These are phyloP conservation scores for Pseudophaeomoniella oleicola DNA, from an alignment of 2,329 filamentous ascomycete genomes.

Conservation along the genomic window DNA sequence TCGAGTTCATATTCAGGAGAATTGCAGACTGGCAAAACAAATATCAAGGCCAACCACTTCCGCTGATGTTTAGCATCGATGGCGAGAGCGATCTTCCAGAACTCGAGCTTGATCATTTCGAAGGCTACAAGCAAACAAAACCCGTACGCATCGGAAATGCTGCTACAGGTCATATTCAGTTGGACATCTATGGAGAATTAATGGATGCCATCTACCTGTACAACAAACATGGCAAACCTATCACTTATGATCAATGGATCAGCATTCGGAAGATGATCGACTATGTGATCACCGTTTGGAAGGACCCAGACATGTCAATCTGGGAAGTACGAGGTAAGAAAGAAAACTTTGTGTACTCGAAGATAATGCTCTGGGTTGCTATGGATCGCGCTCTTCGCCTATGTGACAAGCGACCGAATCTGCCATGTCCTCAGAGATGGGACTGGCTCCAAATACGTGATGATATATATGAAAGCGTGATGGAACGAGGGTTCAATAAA, in stretches of 20 bases:
- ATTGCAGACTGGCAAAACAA: slow-evolving; percentile 46
- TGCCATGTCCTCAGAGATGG: slow-evolving; percentile 56
- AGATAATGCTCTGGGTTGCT: slow-evolving; percentile 72
- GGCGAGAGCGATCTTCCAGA: slow-evolving; percentile 64
- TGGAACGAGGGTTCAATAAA: slow-evolving; percentile 63
- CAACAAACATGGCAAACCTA: slow-evolving; percentile 65
- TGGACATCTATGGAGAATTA: slow-evolving; percentile 67
- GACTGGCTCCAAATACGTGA: slow-evolving; percentile 56
- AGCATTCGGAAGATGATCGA: slow-evolving; percentile 54
- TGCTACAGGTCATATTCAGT: slow-evolving; percentile 60
- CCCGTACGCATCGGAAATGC: slow-evolving; percentile 67
- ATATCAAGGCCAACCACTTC: slow-evolving; percentile 42
- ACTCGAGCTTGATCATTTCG: slow-evolving; percentile 51
- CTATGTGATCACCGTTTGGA: slow-evolving; percentile 53
- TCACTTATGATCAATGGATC: slow-evolving; percentile 64
- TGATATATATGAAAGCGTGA: slow-evolving; percentile 57
- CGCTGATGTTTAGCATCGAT: slow-evolving; percentile 70
- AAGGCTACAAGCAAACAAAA: slow-evolving; percentile 55
- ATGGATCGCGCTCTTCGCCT: slow-evolving; percentile 62
- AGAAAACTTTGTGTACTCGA: slow-evolving; percentile 69
- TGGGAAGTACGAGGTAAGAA: slow-evolving; percentile 67
- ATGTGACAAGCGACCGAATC: slow-evolving; percentile 53
- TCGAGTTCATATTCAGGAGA: slow-evolving; percentile 61
- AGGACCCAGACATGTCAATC: slow-evolving; percentile 64
- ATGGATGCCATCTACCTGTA: slow-evolving; percentile 67